Base-by-base conservation (phyloP, 805 yeast genomes). In the Zygoascus biomembranicola region DNA sequence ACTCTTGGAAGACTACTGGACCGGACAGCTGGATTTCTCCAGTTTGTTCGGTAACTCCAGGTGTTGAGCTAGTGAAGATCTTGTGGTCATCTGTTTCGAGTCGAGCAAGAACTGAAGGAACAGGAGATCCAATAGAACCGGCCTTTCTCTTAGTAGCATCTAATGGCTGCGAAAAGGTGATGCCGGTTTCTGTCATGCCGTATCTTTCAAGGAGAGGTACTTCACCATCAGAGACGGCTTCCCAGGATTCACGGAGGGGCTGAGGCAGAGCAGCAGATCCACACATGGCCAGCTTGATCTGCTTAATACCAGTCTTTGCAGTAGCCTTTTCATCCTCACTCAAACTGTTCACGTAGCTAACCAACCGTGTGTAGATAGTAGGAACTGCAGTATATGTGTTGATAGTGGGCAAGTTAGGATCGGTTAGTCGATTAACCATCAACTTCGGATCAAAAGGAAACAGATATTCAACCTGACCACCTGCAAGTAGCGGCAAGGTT, bases 21-120 rank as follows among this genome's bases (percentile, higher is more conserved):
- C 85, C 85, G 20, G 78, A 62, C 16, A 80, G 63, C 59, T 76
- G 68, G 45, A 80, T 63, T 59, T 80, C 85, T n/a, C 84, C 84
- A 18, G 69, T 45, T 3, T 55, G 47, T 35, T 59, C 55, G 23
- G 54, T 50, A 6, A 32, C 54, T 8, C 35, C 56, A 10, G 46
- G 52, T 2, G 32, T 19, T 11, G 54, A 54, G 32, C 49, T 51
- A 37, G 59, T 53, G 39, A 57, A 62, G 35, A 55, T 45, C 11
- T 56, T 62, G 13, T 44, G 48, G 20, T 60, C 50, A 18, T 65
- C 69, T 28, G 61, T 58, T 48, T 63, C 66, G 8, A 66, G 63
- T 28, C 69, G 53, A 2, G 66, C 69, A 4, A 50, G 43, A 13
- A 65, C 68, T n/a, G 64, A 56, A 1, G 70, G 69, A 19, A 66